phyloP scores from a whole-genome alignment of 1,139 yeast genomes.

The Pichia sp. region DNA sequence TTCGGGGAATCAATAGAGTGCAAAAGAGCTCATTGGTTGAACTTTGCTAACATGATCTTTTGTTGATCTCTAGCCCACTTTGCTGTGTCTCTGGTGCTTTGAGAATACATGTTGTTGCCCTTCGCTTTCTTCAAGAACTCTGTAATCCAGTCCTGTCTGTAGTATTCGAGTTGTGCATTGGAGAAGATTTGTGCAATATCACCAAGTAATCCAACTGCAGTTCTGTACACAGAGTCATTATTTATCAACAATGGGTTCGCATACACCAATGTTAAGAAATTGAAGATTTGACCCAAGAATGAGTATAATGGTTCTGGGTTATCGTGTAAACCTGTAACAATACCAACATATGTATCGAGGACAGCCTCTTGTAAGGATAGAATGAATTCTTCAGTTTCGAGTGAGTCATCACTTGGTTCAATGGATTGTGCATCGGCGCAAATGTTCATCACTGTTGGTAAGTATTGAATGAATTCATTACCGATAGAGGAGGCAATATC shows the following conservation, averaged over 20 bases:
- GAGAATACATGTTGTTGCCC: conserved; percentile 50
- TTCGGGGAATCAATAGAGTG: neutral
- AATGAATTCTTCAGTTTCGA: conserved; percentile 75
- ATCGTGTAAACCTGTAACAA: conserved; percentile 77
- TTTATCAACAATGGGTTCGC: conserved; percentile 41
- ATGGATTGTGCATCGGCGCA: conserved; percentile 51
- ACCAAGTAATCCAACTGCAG: conserved; percentile 82
- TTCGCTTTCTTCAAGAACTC: conserved; percentile 72
- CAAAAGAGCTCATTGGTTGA: neutral
- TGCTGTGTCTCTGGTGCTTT: conserved; percentile 77
- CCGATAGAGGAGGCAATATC: conserved; percentile 92
- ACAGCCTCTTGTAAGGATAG: conserved; percentile 74
- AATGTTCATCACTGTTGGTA: conserved; percentile 70
- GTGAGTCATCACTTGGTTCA: conserved; percentile 51
- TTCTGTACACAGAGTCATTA: conserved; percentile 47
- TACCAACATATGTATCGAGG: conserved; percentile 91
- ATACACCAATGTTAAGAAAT: conserved; percentile 55
- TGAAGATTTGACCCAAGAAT: conserved; percentile 63
- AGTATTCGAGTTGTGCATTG: conserved; percentile 61
- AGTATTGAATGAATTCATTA: conserved; percentile 61
- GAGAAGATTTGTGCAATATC: conserved; percentile 80
- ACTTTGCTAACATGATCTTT: conserved; percentile 38
- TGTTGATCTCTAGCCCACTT: conserved; percentile 95
- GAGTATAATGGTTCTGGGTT: conserved; percentile 60
- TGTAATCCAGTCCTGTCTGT: conserved; percentile 69